Base-by-base conservation (phyloP, 345 rosid species). In the Pugionium cornutum region DNA sequence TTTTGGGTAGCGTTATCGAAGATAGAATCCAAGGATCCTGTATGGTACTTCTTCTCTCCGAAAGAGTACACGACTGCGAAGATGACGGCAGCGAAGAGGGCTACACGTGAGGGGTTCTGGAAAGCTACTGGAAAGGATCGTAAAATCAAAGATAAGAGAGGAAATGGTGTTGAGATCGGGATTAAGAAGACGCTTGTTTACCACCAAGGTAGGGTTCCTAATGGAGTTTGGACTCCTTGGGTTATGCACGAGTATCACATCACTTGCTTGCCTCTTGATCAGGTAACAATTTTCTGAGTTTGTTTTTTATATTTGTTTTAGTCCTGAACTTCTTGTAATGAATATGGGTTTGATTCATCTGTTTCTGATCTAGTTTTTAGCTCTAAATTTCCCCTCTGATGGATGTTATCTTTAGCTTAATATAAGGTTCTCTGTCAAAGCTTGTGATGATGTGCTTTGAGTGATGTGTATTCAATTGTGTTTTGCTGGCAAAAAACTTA, bases 111-210 rank as follows among this genome's bases (percentile, higher is more conserved):
- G n/a, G 86, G 89, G 4, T 69, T 4, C 8, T 84, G 86, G 86
- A 82, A 78, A 74, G 8, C 68, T 26, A 78, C 83, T 0, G 88
- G 88, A 10, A 60, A 18, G 6, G 51, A 57, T 47, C 79, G 83
- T 2, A 1, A n/a, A 3, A 63, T 81, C 57, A 62, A 53, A 43
- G 70, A 44, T n/a, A 58, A 29, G 18, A 27, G 52, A 10, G 30
- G 77, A 1, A 18, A n/a, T 2, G 6, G 41, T 0, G 62, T 45
- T 2, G 72, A 49, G 68, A 81, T 81, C 29, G 88, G 85, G 5
- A 36, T 46, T 0, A 79, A 83, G 76, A 83, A 66, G 77, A 79
- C 61, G 5, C 35, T 83, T 66, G 85, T 81, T 1, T 81, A 73
- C 49, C n/a, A 11, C 46, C 5, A 45, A 49, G 64, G 71, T 7